A percentile compares a stretch with the other conserved stretches of the same genome.
These are phyloP conservation scores for Pseudogymnoascus sp. DNA, from an alignment of 2,329 filamentous ascomycete species.

Conservation along the genomic window DNA sequence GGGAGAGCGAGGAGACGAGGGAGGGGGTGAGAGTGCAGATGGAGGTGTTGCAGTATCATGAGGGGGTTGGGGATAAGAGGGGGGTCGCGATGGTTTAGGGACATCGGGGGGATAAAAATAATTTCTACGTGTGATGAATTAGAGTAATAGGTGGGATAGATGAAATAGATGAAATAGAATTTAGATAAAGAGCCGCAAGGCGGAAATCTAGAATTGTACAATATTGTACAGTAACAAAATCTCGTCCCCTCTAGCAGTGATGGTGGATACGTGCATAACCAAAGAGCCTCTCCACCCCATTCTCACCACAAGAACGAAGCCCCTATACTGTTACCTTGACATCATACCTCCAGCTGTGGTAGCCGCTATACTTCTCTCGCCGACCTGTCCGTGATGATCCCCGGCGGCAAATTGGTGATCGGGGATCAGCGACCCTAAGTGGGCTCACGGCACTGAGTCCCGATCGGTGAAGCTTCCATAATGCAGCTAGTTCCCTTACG, in stretches of 20 bases:
- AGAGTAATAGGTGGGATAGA: not conserved
- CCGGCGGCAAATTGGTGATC: not conserved
- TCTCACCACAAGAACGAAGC: not conserved
- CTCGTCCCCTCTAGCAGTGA: not conserved
- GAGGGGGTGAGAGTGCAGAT: slow-evolving; percentile 1
- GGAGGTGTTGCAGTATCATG: slow-evolving; percentile 3
- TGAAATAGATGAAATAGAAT: too few relatives aligned
- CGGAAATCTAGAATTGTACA: not conserved
- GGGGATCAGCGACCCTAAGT: not conserved
- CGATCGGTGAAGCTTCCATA: slow-evolving; percentile 3
- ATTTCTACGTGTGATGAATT: not conserved
- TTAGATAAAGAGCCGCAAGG: not conserved
- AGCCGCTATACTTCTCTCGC: not conserved
- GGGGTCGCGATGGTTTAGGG: not conserved
- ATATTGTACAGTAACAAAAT: not conserved
- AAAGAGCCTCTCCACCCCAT: not conserved
- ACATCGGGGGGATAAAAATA: not conserved
- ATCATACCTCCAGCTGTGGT: not conserved
- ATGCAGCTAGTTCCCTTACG: not conserved
- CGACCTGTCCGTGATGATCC: not conserved
- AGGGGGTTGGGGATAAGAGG: not conserved
- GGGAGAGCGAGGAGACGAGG: not conserved
- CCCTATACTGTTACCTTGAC: too few relatives aligned
- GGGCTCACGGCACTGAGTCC: not conserved
- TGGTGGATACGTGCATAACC: not conserved